Evolutionary conservation across 108 stramenopile species (phyloP), one percentile per base, ranked within the genome.

Genomic region (Skeletonema potamos): DNA sequence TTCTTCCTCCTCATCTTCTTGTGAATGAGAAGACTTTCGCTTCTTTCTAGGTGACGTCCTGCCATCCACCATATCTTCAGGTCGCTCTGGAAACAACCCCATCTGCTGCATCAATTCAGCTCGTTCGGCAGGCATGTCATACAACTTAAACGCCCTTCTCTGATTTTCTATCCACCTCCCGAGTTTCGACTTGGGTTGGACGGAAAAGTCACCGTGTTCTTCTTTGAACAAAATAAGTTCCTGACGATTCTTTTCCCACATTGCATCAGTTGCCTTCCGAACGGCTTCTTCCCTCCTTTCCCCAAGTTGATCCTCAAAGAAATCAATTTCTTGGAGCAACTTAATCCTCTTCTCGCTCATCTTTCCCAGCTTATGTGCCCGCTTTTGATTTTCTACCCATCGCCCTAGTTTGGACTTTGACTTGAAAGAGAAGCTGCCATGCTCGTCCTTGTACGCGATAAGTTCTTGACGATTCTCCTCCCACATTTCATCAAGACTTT

Each of bases 351-450:
- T 66, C 11, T 46, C 48, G 12, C 70, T 51, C 64, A 82, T n/a
- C 7, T 41, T 66, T 13, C 65, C 76, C 37, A 55, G 34, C 18
- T 43, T 68, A 11, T 72, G 66, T n/a, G 69, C 76, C 41, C 72
- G 72, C 18, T 76, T 64, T 72, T 82, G 81, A 36, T 66, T 32
- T 17, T 77, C 81, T 24, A 72, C 36, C 81, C 81, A 82, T 46
- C 17, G 1, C 6, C 44, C 44, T 13, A 46, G 18, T 13, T 46
- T 46, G n/a, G 44, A 46, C 17, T 46, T 37, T 46, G 44, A 6
- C 17, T 46, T n/a, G 44, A 46, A 46, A 1, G 17, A 46, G 18
- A 17, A 46, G 18, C 18, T 46, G 18, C 44, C 44, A 46, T 46
- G n/a, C 5, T 46, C 44, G 6, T 13, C 13, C 44, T 46, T 46